phyloP scores from a whole-genome alignment of 768 basidiomycete genomes.

The Gymnopilus junonius region DNA sequence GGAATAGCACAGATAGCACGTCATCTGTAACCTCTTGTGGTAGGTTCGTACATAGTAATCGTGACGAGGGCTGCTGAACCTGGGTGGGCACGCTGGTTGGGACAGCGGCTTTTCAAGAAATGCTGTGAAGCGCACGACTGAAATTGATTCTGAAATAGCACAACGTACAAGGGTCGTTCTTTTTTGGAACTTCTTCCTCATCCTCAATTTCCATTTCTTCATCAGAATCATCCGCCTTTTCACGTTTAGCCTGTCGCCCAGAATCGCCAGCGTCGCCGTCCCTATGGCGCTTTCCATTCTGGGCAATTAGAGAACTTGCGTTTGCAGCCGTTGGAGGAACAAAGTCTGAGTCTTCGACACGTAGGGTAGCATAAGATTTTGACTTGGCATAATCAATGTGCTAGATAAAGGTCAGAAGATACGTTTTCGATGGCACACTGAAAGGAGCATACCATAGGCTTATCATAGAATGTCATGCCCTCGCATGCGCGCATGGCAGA shows the following conservation, averaged over 20 bases:
- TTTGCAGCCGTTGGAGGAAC: slow-evolving; percentile 72
- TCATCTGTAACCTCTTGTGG: slow-evolving; percentile 91
- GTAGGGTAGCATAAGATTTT: slow-evolving; percentile 85
- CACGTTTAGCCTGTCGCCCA: slow-evolving; percentile 66
- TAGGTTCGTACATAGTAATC: slow-evolving; percentile 81
- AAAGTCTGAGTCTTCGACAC: slow-evolving; percentile 80
- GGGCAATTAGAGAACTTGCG: slow-evolving; percentile 49
- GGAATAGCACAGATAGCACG: slow-evolving; percentile 86
- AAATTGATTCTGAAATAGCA: slow-evolving; percentile 28
- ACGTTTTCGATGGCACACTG: slow-evolving; percentile 8
- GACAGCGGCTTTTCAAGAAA: slow-evolving; percentile 37
- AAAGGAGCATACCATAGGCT: slow-evolving; percentile 74
- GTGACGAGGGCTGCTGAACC: slow-evolving; percentile 58
- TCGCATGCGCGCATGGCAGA: slow-evolving; percentile 92
- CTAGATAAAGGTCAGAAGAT: slow-evolving; percentile 43
- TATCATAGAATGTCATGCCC: slow-evolving; percentile 93
- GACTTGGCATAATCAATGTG: slow-evolving; percentile 90
- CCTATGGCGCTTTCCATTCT: slow-evolving; percentile 67
- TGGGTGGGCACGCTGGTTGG: slow-evolving; percentile 47
- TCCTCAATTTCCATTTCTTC: slow-evolving; percentile 96
- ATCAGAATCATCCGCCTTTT: slow-evolving; percentile 63
- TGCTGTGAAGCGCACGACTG: slow-evolving; percentile 34
- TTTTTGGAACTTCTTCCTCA: slow-evolving; percentile 66
- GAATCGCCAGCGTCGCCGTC: slow-evolving; percentile 62
- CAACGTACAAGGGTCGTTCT: slow-evolving; percentile 52